A percentile compares a stretch with the other conserved stretches of the same genome.
Evolutionary conservation across 495 filamentous ascomycete species (phyloP).

Genomic region (Neurospora cerealis): DNA sequence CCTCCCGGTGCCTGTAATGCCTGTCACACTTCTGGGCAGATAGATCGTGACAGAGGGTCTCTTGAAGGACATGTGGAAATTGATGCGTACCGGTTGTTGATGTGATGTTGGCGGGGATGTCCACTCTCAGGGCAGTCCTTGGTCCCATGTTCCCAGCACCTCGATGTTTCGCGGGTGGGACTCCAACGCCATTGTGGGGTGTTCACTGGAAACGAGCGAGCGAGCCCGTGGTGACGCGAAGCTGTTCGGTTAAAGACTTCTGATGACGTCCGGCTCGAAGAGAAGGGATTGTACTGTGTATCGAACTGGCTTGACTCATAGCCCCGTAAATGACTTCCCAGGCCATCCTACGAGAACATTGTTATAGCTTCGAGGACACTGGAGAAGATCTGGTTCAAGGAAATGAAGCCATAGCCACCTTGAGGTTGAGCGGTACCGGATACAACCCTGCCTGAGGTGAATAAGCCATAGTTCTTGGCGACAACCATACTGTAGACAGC

Average conservation of each 20-base stretch:
- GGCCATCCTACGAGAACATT: not conserved
- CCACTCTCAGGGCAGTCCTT: not conserved
- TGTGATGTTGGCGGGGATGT: not conserved
- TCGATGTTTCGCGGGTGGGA: not conserved
- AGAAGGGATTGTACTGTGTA: not conserved
- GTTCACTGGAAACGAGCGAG: not conserved
- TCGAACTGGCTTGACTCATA: not conserved
- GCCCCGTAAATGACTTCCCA: not conserved
- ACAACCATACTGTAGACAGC: not conserved
- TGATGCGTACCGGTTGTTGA: not conserved
- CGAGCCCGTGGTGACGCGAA: not conserved
- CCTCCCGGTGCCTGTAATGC: not conserved
- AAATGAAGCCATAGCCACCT: not conserved
- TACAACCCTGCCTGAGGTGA: not conserved
- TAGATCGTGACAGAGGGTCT: not conserved
- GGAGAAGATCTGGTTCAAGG: not conserved
- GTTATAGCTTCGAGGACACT: not conserved
- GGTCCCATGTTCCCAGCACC: not conserved
- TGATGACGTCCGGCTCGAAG: not conserved
- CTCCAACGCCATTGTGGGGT: not conserved
- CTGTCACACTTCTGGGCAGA: not conserved
- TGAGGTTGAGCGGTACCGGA: not conserved
- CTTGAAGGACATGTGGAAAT: not conserved
- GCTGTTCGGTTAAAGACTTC: not conserved
- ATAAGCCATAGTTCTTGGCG: not conserved